A percentile compares a stretch with the other conserved stretches of the same genome.
phyloP scores from a whole-genome alignment of 169 alveolate genomes.

The Cyclospora cayetanensis region DNA sequence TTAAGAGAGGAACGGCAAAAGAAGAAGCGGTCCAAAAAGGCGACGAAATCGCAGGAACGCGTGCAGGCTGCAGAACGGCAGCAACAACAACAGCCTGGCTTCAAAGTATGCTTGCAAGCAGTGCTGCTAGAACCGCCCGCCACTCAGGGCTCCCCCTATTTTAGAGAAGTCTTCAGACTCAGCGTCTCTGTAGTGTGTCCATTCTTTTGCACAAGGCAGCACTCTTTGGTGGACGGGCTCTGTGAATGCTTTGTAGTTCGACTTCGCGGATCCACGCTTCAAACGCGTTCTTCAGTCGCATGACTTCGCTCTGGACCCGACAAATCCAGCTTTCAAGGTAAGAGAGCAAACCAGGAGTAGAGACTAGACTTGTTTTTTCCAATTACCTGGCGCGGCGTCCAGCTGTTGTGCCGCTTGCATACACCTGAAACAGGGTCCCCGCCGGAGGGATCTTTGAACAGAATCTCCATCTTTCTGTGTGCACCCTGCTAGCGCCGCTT shows the following conservation, averaged over 20 bases:
- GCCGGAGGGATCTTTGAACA: not conserved
- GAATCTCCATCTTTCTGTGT: not conserved
- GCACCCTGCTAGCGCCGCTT: not conserved
- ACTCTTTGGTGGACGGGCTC: not conserved
- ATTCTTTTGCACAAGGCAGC: not conserved
- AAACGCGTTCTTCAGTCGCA: slow-evolving; percentile 82
- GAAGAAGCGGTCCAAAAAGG: not conserved
- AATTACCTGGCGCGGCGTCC: not conserved
- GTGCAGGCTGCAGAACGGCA: not conserved
- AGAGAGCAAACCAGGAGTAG: not conserved
- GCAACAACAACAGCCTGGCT: not conserved
- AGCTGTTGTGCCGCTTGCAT: not conserved
- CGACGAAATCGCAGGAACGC: not conserved
- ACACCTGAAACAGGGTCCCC: not conserved
- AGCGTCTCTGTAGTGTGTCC: not conserved
- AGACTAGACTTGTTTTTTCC: not conserved
- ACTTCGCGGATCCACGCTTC: slow-evolving; percentile 82
- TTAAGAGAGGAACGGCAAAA: not conserved
- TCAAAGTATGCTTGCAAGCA: not conserved
- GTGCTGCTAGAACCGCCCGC: not conserved
- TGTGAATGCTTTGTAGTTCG: not conserved
- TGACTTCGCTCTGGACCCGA: slow-evolving; percentile 89
- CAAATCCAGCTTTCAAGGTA: slow-evolving; percentile 88
- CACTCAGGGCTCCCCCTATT: no score
- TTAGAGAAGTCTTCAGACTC: not conserved